Evolutionary conservation across 2,329 filamentous ascomycete genomes (phyloP).

Genomic region (Atkinsonella texensis): DNA sequence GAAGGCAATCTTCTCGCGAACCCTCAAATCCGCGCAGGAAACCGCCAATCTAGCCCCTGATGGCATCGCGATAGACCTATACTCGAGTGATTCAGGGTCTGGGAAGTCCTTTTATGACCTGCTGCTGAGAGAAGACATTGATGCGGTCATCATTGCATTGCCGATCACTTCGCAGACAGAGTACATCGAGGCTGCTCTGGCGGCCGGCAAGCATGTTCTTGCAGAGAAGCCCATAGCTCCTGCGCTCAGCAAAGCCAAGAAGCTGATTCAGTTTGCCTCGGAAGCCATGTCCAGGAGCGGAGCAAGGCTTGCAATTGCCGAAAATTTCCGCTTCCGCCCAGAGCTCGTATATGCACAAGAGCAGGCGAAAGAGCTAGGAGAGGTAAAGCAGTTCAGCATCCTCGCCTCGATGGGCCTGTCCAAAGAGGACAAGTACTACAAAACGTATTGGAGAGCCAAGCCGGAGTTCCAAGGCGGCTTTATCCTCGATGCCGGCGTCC

Average conservation of each 20-base stretch:
- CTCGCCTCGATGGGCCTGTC: neutral
- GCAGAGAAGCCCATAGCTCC: slow-evolving; percentile 59
- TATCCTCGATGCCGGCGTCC: slow-evolving; percentile 64
- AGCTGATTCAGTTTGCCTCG: slow-evolving; percentile 23
- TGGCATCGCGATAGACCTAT: slow-evolving; percentile 30
- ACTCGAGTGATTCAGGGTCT: slow-evolving; percentile 38
- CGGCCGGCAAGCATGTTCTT: slow-evolving; percentile 56
- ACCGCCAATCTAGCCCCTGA: neutral
- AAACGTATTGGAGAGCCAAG: slow-evolving; percentile 51
- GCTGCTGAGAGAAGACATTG: slow-evolving; percentile 40
- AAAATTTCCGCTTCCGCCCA: slow-evolving; percentile 58
- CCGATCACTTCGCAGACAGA: slow-evolving; percentile 49
- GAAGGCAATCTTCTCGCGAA: slow-evolving; percentile 56
- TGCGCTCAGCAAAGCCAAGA: slow-evolving; percentile 34
- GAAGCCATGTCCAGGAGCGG: neutral
- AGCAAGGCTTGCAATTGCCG: slow-evolving; percentile 46
- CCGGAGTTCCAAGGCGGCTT: slow-evolving; percentile 67
- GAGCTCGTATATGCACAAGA: slow-evolving; percentile 40
- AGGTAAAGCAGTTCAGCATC: slow-evolving; percentile 35
- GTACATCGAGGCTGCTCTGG: slow-evolving; percentile 46
- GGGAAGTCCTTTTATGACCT: slow-evolving; percentile 38
- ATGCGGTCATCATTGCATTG: slow-evolving; percentile 44
- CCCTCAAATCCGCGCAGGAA: slow-evolving; percentile 32
- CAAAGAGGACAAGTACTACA: slow-evolving; percentile 31
- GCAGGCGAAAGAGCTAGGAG: slow-evolving; percentile 20